Evolutionary conservation across 495 filamentous ascomycete genomes (phyloP).

Genomic region (Aspergillus sclerotiicarbonarius): DNA sequence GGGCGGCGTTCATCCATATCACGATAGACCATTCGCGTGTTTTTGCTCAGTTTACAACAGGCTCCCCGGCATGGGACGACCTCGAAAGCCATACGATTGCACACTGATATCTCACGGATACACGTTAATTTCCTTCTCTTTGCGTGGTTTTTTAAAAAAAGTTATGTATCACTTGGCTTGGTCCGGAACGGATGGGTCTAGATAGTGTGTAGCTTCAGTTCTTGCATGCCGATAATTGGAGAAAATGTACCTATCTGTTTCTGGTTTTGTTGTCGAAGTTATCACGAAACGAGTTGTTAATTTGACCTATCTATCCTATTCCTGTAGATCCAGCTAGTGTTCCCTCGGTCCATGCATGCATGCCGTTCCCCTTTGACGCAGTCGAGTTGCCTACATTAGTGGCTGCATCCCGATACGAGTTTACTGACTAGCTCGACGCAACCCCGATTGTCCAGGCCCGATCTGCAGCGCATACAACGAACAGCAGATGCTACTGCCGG

Average conservation of each 20-base stretch:
- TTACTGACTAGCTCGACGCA: too few relatives aligned
- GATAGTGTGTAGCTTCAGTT: constrained; percentile 19
- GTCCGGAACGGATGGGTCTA: constrained; percentile 12
- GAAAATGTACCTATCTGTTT: constrained; percentile 14
- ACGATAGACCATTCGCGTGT: constrained; percentile 40
- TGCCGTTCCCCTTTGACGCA: too few relatives aligned
- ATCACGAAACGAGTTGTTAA: background rate
- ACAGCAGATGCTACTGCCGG: too few relatives aligned
- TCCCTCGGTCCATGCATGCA: too few relatives aligned
- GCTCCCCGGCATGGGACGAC: constrained; percentile 16
- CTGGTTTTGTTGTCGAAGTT: background rate
- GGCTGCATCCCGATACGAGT: too few relatives aligned
- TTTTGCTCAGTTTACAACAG: constrained; percentile 17
- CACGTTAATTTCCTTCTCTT: constrained; percentile 31
- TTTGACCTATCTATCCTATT: too few relatives aligned
- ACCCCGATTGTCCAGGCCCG: too few relatives aligned
- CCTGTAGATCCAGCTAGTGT: too few relatives aligned
- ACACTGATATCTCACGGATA: constrained; percentile 15
- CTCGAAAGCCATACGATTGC: constrained; percentile 13
- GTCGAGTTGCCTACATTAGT: too few relatives aligned
- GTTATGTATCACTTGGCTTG: constrained; percentile 15
- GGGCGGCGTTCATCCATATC: constrained; percentile 46
- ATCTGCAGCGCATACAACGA: too few relatives aligned
- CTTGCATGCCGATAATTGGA: constrained; percentile 24
- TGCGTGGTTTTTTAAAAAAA: constrained; percentile 14